Evolutionary conservation across 2,329 filamentous ascomycete species (phyloP).

Genomic region (Verticillium nonalfalfae): DNA sequence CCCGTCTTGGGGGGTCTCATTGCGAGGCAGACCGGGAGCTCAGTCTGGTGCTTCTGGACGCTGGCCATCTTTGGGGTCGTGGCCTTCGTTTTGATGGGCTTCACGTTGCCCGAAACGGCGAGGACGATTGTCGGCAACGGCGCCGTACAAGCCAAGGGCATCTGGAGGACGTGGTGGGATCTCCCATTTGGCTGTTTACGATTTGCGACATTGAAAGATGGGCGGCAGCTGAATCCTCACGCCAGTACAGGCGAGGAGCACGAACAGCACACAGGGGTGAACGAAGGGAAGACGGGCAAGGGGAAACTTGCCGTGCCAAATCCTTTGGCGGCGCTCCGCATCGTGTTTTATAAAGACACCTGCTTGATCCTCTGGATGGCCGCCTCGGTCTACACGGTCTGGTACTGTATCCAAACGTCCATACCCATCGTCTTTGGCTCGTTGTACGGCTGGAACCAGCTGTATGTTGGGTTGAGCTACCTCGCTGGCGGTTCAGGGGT

Average conservation of each 20-base stretch:
- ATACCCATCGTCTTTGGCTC: neutral
- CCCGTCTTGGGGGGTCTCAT: neutral
- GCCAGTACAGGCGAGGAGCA: neutral
- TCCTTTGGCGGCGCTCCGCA: neutral
- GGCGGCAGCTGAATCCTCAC: neutral
- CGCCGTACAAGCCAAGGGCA: neutral
- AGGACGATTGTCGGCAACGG: slow-evolving; percentile 38
- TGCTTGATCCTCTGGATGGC: neutral
- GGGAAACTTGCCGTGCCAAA: neutral
- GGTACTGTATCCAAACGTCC: neutral
- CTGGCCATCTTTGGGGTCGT: slow-evolving; percentile 33
- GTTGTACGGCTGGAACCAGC: neutral
- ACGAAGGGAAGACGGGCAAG: neutral
- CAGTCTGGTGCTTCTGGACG: slow-evolving; percentile 29
- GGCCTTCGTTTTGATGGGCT: slow-evolving; percentile 29
- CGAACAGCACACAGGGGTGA: neutral
- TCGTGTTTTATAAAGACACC: neutral
- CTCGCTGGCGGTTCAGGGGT: neutral
- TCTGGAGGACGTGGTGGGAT: neutral
- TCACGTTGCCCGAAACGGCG: slow-evolving; percentile 40
- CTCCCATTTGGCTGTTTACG: too few species aligned
- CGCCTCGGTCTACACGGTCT: neutral
- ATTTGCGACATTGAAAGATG: too few species aligned
- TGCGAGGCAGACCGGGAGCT: too few species aligned
- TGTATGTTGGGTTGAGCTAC: neutral